Evolutionary conservation across 768 basidiomycete species (phyloP).

Genomic region (Collybiopsis luxurians): DNA sequence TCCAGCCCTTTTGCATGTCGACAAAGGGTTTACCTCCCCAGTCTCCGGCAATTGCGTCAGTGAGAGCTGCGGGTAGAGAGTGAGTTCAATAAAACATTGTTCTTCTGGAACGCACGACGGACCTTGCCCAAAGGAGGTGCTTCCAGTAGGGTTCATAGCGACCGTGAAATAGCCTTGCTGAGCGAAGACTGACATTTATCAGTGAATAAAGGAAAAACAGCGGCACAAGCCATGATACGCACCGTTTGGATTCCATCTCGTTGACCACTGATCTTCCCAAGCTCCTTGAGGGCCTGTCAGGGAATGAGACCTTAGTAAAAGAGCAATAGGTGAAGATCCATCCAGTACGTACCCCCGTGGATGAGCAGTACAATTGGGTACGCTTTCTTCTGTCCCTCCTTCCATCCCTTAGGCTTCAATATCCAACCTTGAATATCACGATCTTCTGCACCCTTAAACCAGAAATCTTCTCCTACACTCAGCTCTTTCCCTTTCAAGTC

Average conservation of each 20-base stretch:
- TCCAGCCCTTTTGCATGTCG: constrained; percentile 75
- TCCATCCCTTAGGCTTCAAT: constrained; percentile 77
- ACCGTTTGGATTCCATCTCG: constrained; percentile 88
- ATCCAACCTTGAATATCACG: constrained; percentile 83
- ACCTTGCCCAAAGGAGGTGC: constrained; percentile 92
- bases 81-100: not conserved
- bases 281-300: constrained; percentile 68
- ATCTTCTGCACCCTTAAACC: constrained; percentile 82
- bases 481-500: constrained; percentile 59
- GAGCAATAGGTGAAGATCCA: constrained; percentile 5
- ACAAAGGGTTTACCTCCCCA: constrained; percentile 88
- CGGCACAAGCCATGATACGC: not conserved
- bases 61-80: constrained; percentile 52
- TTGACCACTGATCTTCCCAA: constrained; percentile 92
- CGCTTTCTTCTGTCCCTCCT: constrained; percentile 60
- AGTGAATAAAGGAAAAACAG: not conserved
- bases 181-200: constrained; percentile 56
- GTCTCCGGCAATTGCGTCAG: constrained; percentile 76
- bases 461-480: constrained; percentile 73
- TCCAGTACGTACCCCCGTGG: constrained; percentile 55
- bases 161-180: constrained; percentile 88
- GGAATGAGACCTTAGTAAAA: constrained; percentile 4
- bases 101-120: constrained; percentile 4
- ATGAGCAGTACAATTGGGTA: constrained; percentile 82
- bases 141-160: constrained; percentile 91